Conservation (phyloP, 2,329 filamentous ascomycete genomes). For the Epichloe uncinata region DNA sequence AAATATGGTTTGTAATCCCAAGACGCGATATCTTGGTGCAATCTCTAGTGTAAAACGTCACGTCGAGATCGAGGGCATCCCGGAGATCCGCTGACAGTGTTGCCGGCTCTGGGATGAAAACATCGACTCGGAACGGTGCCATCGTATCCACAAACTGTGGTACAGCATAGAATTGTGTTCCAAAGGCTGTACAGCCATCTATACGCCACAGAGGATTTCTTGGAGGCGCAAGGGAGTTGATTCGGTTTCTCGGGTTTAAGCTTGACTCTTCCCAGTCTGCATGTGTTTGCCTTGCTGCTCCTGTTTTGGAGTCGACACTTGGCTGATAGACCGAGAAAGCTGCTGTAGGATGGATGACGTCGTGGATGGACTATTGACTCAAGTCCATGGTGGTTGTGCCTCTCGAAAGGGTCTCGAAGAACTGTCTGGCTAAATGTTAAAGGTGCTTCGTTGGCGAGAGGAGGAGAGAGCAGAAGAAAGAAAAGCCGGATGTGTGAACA, state of each 20-base stretch:
- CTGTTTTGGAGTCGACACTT: neutral
- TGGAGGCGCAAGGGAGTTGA: constrained; percentile 39
- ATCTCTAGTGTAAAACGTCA: constrained; percentile 43
- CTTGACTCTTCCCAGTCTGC: constrained; percentile 32
- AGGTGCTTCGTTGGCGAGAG: neutral
- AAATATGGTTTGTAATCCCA: constrained; percentile 40
- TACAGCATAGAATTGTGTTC: constrained; percentile 43
- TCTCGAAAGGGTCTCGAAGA: neutral
- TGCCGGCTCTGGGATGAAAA: constrained; percentile 40
- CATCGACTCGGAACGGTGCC: constrained; percentile 41
- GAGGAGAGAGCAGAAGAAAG: neutral
- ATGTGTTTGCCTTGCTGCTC: neutral
- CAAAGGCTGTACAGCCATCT: constrained; percentile 43
- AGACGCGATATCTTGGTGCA: constrained; percentile 31
- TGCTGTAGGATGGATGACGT: constrained; percentile 45
- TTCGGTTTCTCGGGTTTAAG: constrained; percentile 47
- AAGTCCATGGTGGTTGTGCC: constrained; percentile 34
- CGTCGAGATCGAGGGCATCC: constrained; percentile 31
- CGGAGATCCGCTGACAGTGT: constrained; percentile 28
- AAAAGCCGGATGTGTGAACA: neutral
- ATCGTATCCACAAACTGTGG: constrained; percentile 35
- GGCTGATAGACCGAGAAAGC: constrained; percentile 24
- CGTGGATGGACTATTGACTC: constrained; percentile 36
- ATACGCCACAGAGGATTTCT: constrained; percentile 39
- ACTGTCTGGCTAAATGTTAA: neutral